These are phyloP conservation scores for Macroventuria anomochaeta DNA, from an alignment of 2,329 filamentous ascomycete species.

Conservation along the genomic window DNA sequence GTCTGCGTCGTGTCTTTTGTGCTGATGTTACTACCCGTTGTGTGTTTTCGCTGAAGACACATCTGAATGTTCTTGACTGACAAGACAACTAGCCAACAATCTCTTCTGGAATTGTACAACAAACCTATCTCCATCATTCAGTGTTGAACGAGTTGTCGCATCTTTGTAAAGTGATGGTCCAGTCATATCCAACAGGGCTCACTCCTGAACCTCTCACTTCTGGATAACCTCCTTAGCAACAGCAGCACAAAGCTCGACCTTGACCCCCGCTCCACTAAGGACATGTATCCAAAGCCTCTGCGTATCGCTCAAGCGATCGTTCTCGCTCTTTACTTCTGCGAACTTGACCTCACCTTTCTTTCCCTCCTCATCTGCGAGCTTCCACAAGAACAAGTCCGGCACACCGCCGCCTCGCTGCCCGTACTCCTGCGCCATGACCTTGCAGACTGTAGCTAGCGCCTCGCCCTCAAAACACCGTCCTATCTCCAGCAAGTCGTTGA, in stretches of 20 bases:
- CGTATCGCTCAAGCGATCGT: conserved; percentile 93
- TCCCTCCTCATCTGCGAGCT: conserved; percentile 48
- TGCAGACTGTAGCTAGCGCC: conserved; percentile 83
- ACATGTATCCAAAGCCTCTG: conserved; percentile 98
- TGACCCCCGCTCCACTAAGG: conserved; percentile 80
- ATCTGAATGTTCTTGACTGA: too few species aligned
- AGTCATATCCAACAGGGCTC: too few species aligned
- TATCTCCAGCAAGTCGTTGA: conserved; percentile 81
- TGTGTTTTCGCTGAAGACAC: too few species aligned
- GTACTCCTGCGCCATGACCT: conserved; percentile 96
- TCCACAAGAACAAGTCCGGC: conserved; percentile 93
- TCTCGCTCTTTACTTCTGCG: conserved; percentile 65
- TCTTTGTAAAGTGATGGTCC: too few species aligned
- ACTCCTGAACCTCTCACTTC: conserved; percentile 1
- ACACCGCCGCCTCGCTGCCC: conserved; percentile 83
- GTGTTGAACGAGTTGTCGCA: too few species aligned
- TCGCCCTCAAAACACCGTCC: conserved; percentile 78
- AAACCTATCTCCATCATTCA: too few species aligned
- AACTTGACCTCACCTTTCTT: conserved; percentile 72
- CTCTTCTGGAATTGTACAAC: too few species aligned
- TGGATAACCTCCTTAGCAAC: conserved; percentile 62
- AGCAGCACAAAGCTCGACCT: conserved; percentile 79
- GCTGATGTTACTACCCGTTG: too few species aligned
- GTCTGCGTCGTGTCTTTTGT: background rate
- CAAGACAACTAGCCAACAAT: too few species aligned